phyloP scores from a whole-genome alignment of 768 basidiomycete genomes.

The Panaeolus papilionaceus region DNA sequence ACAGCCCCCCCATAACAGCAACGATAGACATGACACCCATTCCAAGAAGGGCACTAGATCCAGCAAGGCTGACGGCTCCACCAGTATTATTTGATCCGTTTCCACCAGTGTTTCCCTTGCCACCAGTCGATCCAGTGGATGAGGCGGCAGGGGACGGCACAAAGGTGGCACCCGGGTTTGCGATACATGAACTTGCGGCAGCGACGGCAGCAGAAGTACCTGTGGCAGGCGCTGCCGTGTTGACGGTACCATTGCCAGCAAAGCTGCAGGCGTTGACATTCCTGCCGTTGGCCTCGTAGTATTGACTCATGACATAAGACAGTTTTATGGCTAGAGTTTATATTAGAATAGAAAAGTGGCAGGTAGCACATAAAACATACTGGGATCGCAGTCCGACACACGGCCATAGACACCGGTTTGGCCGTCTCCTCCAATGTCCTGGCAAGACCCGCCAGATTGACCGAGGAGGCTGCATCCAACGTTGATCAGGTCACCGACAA shows the following conservation, averaged over 20 bases:
- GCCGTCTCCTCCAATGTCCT: conserved; percentile 76
- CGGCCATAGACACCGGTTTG: conserved; percentile 76
- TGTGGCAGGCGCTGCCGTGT: conserved; percentile 54
- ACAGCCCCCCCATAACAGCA: conserved; percentile 28
- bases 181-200: conserved; percentile 70
- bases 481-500: conserved; percentile 68
- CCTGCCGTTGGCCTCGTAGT: conserved; percentile 68
- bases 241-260: conserved; percentile 83
- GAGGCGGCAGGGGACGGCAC: conserved; percentile 56
- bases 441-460: conserved; percentile 63
- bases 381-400: conserved; percentile 80
- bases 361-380: conserved; percentile 45
- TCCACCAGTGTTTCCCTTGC: conserved; percentile 18
- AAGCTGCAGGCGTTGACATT: conserved; percentile 76
- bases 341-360: conserved; percentile 16
- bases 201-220: conserved; percentile 53
- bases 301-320: conserved; percentile 83
- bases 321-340: conserved; percentile 67
- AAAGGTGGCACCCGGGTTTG: conserved; percentile 67
- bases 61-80: conserved; percentile 22
- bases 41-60: conserved; percentile 26
- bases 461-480: conserved; percentile 81
- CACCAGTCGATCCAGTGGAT: conserved; percentile 24
- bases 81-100: conserved; percentile 21
- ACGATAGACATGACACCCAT: conserved; percentile 27